phyloP scores from a whole-genome alignment of 2,329 filamentous ascomycete species.

The Alternaria sp. region DNA sequence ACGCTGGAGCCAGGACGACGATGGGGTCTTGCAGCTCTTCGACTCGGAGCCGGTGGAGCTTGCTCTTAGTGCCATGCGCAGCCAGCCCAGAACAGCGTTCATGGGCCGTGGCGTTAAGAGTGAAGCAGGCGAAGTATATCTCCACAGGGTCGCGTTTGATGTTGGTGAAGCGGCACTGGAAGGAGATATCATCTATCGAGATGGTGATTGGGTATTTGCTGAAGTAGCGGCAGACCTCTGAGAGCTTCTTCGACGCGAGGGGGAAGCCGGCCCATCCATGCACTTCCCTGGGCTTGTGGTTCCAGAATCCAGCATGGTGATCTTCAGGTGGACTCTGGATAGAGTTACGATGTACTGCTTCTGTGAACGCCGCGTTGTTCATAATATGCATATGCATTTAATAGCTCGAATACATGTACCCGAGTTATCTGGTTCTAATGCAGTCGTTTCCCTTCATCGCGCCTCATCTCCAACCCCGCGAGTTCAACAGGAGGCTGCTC shows the following conservation, averaged over 20 bases:
- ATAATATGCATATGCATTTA: neutral
- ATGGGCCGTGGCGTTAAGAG: too few relatives aligned
- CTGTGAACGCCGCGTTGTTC: neutral
- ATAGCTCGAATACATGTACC: neutral
- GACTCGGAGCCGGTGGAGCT: neutral
- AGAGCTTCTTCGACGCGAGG: neutral
- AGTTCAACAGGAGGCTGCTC: constrained; percentile 13
- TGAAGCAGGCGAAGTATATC: neutral
- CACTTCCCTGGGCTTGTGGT: neutral
- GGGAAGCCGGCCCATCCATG: neutral
- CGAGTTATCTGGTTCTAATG: neutral
- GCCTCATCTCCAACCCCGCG: constrained; percentile 1
- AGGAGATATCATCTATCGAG: neutral
- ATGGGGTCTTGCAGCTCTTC: too few relatives aligned
- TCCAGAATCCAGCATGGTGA: neutral
- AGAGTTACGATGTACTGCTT: neutral
- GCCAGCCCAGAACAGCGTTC: neutral
- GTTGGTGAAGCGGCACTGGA: neutral
- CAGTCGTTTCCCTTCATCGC: neutral
- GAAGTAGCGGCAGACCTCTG: neutral
- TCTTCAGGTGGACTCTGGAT: neutral
- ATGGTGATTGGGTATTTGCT: neutral
- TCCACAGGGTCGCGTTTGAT: neutral
- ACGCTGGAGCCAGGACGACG: too few relatives aligned
- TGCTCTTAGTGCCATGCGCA: neutral